Evolutionary conservation across 331 rosid species (phyloP).

Genomic region (Pyracantha coccinea): DNA sequence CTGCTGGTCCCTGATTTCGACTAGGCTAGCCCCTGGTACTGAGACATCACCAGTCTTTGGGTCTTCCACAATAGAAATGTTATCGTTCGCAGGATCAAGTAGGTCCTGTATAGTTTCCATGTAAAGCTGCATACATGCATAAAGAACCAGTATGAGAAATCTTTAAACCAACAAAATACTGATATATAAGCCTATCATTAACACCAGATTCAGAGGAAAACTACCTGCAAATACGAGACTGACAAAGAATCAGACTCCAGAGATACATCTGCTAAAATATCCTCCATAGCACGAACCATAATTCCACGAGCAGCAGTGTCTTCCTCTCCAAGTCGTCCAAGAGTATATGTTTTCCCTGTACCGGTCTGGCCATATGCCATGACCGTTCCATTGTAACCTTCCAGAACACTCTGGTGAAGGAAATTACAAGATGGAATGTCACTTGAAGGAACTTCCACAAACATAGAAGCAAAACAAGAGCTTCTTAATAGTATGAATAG

Average conservation of each 20-base stretch:
- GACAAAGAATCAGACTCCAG: slow-evolving; percentile 67
- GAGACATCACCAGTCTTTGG: slow-evolving; percentile 98
- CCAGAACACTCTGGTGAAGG: slow-evolving; percentile 73
- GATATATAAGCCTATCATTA: neutral
- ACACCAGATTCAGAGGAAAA: slow-evolving; percentile 7
- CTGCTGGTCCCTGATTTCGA: slow-evolving; percentile 82
- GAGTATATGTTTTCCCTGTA: slow-evolving; percentile 95
- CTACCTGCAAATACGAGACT: slow-evolving; percentile 92
- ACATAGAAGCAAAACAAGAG: neutral
- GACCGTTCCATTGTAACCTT: slow-evolving; percentile 94
- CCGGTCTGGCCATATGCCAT: slow-evolving; percentile 99
- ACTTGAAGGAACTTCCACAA: slow-evolving; percentile 18
- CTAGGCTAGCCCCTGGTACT: slow-evolving; percentile 80
- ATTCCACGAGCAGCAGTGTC: slow-evolving; percentile 99
- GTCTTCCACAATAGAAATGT: slow-evolving; percentile 83
- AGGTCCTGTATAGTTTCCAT: slow-evolving; percentile 97
- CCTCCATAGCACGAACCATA: slow-evolving; percentile 99
- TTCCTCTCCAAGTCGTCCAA: slow-evolving; percentile 96
- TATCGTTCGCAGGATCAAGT: slow-evolving; percentile 91
- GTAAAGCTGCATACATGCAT: slow-evolving; percentile 61
- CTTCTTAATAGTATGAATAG: neutral
- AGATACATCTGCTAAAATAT: slow-evolving; percentile 73
- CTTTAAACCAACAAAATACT: neutral
- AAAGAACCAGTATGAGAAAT: slow-evolving; percentile 8
- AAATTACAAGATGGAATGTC: slow-evolving; percentile 18